Percentiles rank a stretch among this genome's conserved stretches.
These are phyloP conservation scores for Nicotiana tabacum DNA, from an alignment of 257 asterid genomes.

Conservation along the genomic window DNA sequence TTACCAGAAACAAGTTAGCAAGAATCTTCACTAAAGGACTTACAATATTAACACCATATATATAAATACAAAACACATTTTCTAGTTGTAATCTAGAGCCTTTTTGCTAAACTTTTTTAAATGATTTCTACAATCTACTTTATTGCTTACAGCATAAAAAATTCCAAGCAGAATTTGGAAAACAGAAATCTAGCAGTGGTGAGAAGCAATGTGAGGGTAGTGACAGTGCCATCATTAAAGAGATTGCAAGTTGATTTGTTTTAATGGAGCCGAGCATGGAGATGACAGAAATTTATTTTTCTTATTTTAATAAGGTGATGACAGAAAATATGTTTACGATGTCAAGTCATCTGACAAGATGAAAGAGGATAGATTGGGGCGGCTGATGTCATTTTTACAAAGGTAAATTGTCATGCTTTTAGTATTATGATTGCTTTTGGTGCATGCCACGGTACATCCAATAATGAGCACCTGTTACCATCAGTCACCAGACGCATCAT, in stretches of 20 bases:
- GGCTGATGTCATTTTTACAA: neutral
- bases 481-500: neutral
- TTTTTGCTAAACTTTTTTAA: neutral
- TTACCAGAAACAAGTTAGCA: neutral
- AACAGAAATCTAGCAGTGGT: neutral
- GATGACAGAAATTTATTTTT: neutral
- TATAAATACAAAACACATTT: neutral
- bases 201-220: neutral
- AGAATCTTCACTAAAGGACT: neutral
- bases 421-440: neutral
- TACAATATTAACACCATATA: neutral
- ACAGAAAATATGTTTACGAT: neutral
- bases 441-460: neutral
- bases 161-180: neutral
- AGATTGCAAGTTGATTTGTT: neutral
- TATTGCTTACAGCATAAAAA: no score
- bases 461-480: neutral
- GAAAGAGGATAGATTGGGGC: neutral
- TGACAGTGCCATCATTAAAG: neutral
- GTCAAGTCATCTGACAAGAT: constrained; percentile 1
- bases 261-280: neutral
- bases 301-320: no score
- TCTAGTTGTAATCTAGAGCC: neutral
- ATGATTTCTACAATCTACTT: no score
- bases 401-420: constrained; percentile 4